Percentiles rank a stretch among this genome's conserved stretches.
phyloP scores from a whole-genome alignment of 208 protist species.

The Acanthamoeba culbertsoni region DNA sequence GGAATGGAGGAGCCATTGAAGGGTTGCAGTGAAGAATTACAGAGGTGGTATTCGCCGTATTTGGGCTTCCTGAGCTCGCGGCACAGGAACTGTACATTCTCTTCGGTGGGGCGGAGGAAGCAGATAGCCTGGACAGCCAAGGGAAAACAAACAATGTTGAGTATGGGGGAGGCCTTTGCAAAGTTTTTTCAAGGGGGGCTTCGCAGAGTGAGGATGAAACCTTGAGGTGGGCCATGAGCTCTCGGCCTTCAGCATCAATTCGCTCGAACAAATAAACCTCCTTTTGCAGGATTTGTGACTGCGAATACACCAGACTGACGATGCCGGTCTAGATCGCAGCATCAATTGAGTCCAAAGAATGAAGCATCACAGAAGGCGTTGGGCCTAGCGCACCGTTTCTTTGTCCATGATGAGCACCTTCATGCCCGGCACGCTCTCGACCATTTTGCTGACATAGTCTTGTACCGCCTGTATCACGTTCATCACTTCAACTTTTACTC shows the following conservation, averaged over 20 bases:
- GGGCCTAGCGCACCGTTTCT: constrained; percentile 78
- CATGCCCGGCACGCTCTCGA: constrained; percentile 82
- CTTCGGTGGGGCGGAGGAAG: constrained; percentile 87
- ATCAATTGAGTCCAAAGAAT: background rate
- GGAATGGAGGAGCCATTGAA: too few relatives aligned
- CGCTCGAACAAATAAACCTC: constrained; percentile 96
- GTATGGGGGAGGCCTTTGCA: background rate
- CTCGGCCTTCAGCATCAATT: constrained; percentile 84
- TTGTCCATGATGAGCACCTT: constrained; percentile 96
- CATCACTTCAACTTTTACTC: background rate
- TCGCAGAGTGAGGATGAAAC: background rate
- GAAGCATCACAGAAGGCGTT: background rate
- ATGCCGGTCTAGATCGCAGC: constrained; percentile 83
- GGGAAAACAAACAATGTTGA: background rate
- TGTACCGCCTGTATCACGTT: constrained; percentile 74
- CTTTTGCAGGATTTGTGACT: constrained; percentile 93
- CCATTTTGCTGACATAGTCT: constrained; percentile 83
- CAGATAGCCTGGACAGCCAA: constrained; percentile 57
- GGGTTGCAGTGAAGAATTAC: constrained; percentile 59
- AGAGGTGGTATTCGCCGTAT: constrained; percentile 87
- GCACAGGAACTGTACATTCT: constrained; percentile 88
- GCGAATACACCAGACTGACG: constrained; percentile 92
- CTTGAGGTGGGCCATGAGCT: constrained; percentile 92
- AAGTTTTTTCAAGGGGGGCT: background rate
- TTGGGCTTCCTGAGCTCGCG: constrained; percentile 89